Evolutionary conservation across 257 asterid species (phyloP).

Genomic region (Solanum sejunctum): DNA sequence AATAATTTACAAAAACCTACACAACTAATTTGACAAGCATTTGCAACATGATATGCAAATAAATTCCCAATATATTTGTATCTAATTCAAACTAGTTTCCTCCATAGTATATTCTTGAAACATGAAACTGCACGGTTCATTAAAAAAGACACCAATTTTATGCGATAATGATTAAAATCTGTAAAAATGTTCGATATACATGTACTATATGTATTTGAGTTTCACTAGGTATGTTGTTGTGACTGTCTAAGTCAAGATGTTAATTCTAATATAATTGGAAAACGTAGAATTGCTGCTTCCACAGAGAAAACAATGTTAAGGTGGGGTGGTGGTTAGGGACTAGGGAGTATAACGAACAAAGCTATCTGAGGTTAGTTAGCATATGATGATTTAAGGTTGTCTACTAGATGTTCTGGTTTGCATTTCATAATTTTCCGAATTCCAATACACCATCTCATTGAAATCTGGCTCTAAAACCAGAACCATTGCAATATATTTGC

Average conservation of each 20-base stretch:
- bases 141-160: no score
- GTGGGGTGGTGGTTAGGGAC: not conserved
- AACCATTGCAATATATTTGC: not conserved
- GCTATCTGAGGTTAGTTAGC: not conserved
- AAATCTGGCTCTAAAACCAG: not conserved
- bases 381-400: not conserved
- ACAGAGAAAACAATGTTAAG: not conserved
- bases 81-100: no score
- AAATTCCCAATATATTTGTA: no score
- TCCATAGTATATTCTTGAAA: not conserved
- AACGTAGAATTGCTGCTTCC: not conserved
- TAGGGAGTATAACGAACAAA: not conserved
- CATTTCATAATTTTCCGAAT: not conserved
- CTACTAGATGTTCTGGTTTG: not conserved
- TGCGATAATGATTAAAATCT: not conserved
- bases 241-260: no score
- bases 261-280: no score
- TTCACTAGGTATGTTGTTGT: no score
- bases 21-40: not conserved
- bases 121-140: not conserved
- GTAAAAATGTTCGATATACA: no score
- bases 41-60: not conserved
- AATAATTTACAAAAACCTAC: not conserved
- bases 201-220: no score
- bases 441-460: conserved; percentile 4